phyloP scores from a whole-genome alignment of 192 early-diverging fungal genomes.

The Helicostylum pulchrum region DNA sequence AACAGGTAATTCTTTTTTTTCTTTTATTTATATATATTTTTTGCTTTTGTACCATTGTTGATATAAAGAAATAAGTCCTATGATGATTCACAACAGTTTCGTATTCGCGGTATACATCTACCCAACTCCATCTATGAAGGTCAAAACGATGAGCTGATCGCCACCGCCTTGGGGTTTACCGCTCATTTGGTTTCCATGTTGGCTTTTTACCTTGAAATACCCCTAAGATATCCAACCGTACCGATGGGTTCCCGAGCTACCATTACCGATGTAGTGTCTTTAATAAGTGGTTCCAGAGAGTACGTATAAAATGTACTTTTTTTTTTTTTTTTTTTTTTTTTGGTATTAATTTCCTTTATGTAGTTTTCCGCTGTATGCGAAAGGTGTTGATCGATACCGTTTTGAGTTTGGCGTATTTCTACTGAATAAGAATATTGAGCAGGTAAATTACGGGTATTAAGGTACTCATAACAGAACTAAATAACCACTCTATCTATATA shows the following conservation, averaged over 20 bases:
- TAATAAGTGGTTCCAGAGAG: conserved; percentile 35
- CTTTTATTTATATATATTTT: neutral
- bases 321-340: neutral
- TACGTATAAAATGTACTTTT: conserved; percentile 30
- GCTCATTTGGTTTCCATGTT: conserved; percentile 67
- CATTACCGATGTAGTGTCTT: conserved; percentile 49
- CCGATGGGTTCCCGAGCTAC: conserved; percentile 73
- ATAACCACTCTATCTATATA: too few species aligned
- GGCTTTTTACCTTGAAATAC: conserved; percentile 66
- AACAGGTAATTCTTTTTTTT: conserved; percentile 35
- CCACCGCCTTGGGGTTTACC: conserved; percentile 69
- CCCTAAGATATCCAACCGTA: conserved; percentile 69
- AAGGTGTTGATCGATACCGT: conserved; percentile 61
- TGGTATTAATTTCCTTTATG: conserved; percentile 2
- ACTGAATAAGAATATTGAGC: conserved; percentile 84
- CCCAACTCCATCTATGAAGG: conserved; percentile 56
- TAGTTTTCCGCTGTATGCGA: conserved; percentile 73
- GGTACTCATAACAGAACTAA: too few species aligned
- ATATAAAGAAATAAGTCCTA: conserved; percentile 36
- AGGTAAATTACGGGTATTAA: too few species aligned
- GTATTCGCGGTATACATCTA: conserved; percentile 49
- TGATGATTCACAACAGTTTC: conserved; percentile 39
- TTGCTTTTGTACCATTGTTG: conserved; percentile 14
- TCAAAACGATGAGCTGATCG: conserved; percentile 56
- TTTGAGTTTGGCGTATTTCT: conserved; percentile 86